phyloP scores from a whole-genome alignment of 441 rosid genomes.

The Erysimum cheiri region DNA sequence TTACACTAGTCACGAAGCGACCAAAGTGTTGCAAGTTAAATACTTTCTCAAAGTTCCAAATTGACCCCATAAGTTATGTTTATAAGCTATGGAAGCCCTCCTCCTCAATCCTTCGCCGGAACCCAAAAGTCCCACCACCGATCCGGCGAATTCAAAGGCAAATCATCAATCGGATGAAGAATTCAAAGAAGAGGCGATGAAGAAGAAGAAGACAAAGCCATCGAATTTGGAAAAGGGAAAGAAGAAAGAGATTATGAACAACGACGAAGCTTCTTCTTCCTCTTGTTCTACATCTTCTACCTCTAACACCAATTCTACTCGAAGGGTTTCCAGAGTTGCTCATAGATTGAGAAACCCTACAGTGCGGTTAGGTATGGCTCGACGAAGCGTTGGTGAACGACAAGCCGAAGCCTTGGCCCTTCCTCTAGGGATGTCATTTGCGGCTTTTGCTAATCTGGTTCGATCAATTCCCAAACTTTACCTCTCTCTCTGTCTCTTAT shows the following conservation, averaged over 20 bases:
- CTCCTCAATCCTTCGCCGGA: slow-evolving; percentile 38
- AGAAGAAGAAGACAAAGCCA: slow-evolving; percentile 44
- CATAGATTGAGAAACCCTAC: slow-evolving; percentile 53
- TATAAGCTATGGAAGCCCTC: slow-evolving; percentile 29
- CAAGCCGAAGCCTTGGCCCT: slow-evolving; percentile 75
- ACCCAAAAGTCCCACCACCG: slow-evolving; percentile 23
- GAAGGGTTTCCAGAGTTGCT: slow-evolving; percentile 44
- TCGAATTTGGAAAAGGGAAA: slow-evolving; percentile 37
- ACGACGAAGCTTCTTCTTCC: slow-evolving; percentile 37
- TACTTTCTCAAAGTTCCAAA: slow-evolving; percentile 35
- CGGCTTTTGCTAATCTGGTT: slow-evolving; percentile 90
- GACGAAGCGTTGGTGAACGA: slow-evolving; percentile 47
- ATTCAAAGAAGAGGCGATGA: slow-evolving; percentile 7
- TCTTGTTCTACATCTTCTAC: slow-evolving; percentile 50
- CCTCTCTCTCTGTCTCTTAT: neutral
- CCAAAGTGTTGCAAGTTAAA: slow-evolving; percentile 28
- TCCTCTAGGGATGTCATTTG: slow-evolving; percentile 94
- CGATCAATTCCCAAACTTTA: slow-evolving; percentile 42
- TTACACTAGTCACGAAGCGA: slow-evolving; percentile 19
- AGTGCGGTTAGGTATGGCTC: slow-evolving; percentile 50
- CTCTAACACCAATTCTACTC: slow-evolving; percentile 40
- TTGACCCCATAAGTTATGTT: slow-evolving; percentile 37
- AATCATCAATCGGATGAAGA: slow-evolving; percentile 25
- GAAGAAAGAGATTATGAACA: slow-evolving; percentile 48
- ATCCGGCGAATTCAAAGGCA: slow-evolving; percentile 23